Evolutionary conservation across 176 grass and related monocot genomes (phyloP), one percentile per base, ranked within the genome.

Genomic region (Raddia guianensis): DNA sequence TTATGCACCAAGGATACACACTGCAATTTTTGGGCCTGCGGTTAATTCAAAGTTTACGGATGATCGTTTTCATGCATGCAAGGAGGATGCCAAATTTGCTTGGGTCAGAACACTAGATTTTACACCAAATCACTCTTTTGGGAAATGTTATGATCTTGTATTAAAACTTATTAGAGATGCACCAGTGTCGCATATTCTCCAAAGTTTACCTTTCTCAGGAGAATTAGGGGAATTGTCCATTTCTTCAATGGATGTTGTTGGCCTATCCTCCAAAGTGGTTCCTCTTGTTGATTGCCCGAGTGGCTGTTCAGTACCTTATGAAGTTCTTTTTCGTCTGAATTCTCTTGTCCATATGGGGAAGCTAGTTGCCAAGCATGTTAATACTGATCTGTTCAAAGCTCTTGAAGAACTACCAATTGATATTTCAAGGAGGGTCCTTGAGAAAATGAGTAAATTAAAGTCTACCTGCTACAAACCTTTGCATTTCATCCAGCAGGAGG

Each of bases 281-380:
- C 92, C 95, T 62, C 84, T 93, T 70, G 79, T 98, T 82, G 80
- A 93, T 46, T 91, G 73, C 70, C 88, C 84, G n/a, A 83, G 55
- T 70, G 88, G 87, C 66, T 80, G 64, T 83, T 89, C 92, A 18
- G 72, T 98, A 50, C 77, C 92, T 32, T 98, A 93, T 16, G 95
- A 95, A 80, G 82, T 91, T 84, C 71, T 93, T 73, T 98, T 93
- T 82, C 92, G 90, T 74, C 74, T 98, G 18, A 98, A 98, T 75
- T 93, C 92, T 81, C 84, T 98, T 49, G 86, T 98, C 70, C 95
- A 98, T 72, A 89, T 88, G 90, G 92, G 88, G 70, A 98, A 98
- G 77, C 59, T 98, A 72, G 80, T 90, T 83, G 44, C 77, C 14
- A 95, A 86, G 60, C 86, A 83, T 82, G 84, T 93, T 43, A 78